These are phyloP conservation scores for Stephania yunnanensis DNA, from an alignment of 164 flowering plant genomes.

Conservation along the genomic window DNA sequence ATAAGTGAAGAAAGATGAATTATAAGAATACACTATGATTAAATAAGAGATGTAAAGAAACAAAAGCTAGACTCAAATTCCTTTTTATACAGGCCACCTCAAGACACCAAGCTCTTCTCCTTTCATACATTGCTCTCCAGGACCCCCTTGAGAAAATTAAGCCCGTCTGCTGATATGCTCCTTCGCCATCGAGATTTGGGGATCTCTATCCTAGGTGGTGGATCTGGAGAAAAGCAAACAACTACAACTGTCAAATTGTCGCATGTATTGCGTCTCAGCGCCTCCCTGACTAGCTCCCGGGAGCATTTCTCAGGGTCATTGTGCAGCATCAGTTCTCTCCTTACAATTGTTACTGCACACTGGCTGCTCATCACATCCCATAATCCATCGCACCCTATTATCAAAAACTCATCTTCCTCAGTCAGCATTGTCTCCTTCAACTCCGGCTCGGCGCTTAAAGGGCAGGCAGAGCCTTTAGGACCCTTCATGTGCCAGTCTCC, in stretches of 20 bases:
- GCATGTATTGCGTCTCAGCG: conserved; percentile 70
- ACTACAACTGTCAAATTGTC: conserved; percentile 83
- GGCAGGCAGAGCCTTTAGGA: conserved; percentile 67
- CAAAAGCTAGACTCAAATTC: conserved; percentile 2
- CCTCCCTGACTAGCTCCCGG: conserved; percentile 76
- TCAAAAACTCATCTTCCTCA: conserved; percentile 88
- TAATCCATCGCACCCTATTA: conserved; percentile 88
- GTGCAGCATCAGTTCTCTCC: conserved; percentile 81
- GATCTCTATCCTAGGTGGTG: conserved; percentile 76
- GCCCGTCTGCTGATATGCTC: conserved; percentile 83
- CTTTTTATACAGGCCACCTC: conserved; percentile 10
- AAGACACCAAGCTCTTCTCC: neutral
- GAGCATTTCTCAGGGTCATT: conserved; percentile 91
- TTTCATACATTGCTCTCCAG: conserved; percentile 38
- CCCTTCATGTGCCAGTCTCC: conserved; percentile 99
- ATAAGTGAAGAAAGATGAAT: neutral
- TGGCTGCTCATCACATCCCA: conserved; percentile 99
- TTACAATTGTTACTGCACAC: conserved; percentile 76
- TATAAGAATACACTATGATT: neutral
- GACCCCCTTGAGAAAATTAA: conserved; percentile 69
- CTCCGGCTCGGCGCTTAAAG: conserved; percentile 90
- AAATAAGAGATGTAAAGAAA: neutral
- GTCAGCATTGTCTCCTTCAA: conserved; percentile 49
- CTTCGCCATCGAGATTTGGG: conserved; percentile 47
- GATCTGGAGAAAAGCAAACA: conserved; percentile 78